Percentiles rank a stretch among this genome's conserved stretches.
These are phyloP conservation scores for Xylaria hypoxylon DNA, from an alignment of 2,329 filamentous ascomycete genomes.

Conservation along the genomic window DNA sequence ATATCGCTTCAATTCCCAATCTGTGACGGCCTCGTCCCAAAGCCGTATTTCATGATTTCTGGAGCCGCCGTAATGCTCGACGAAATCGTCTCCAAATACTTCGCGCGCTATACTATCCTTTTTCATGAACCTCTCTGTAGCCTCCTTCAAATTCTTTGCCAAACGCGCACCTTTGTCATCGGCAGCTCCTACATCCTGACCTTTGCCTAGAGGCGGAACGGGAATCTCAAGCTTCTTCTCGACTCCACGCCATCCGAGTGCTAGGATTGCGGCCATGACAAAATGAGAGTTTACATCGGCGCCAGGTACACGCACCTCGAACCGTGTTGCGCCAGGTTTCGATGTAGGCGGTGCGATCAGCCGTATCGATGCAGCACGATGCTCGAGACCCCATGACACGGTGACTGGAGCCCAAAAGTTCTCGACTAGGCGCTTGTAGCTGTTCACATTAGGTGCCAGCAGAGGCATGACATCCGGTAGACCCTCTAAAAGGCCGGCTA, in stretches of 20 bases:
- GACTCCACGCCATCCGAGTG: constrained; percentile 88
- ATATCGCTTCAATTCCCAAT: constrained; percentile 87
- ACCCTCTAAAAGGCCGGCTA: constrained; percentile 88
- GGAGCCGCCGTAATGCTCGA: constrained; percentile 94
- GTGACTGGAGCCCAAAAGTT: constrained; percentile 99
- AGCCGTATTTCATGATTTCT: constrained; percentile 89
- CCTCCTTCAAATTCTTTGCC: constrained; percentile 87
- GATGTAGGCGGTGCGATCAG: constrained; percentile 89
- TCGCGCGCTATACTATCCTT: constrained; percentile 89
- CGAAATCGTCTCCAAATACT: constrained; percentile 93
- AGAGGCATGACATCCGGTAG: constrained; percentile 96
- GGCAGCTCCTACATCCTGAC: constrained; percentile 80
- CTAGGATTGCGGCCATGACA: constrained; percentile 87
- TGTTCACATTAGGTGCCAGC: constrained; percentile 94
- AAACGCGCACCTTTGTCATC: constrained; percentile 80
- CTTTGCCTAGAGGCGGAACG: constrained; percentile 84
- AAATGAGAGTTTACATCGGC: constrained; percentile 92
- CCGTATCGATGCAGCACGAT: constrained; percentile 90
- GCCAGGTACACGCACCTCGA: constrained; percentile 94
- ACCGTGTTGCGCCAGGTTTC: constrained; percentile 85
- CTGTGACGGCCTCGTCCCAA: constrained; percentile 96
- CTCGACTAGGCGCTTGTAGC: constrained; percentile 97
- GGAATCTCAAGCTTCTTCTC: constrained; percentile 90
- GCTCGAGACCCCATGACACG: constrained; percentile 96
- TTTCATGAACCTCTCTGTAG: constrained; percentile 80